A percentile compares a stretch with the other conserved stretches of the same genome.
phyloP scores from a whole-genome alignment of 768 basidiomycete genomes.

The Cubamyces sp. region DNA sequence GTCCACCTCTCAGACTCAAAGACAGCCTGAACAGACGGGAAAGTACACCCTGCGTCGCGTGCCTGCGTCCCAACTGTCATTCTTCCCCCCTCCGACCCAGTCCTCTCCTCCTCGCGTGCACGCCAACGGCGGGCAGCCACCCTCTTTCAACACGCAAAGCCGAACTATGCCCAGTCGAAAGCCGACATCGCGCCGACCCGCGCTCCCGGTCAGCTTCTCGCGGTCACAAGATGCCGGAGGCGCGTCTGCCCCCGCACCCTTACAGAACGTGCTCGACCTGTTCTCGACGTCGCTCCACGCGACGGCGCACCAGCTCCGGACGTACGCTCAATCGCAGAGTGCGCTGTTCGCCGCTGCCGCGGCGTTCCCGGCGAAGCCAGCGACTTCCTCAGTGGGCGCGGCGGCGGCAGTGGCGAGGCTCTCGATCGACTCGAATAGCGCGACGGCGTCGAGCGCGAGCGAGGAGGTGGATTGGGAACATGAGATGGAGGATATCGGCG shows the following conservation, averaged over 20 bases:
- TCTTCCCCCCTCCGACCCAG: constrained; percentile 35
- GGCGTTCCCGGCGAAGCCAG: constrained; percentile 13
- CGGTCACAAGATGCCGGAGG: constrained; percentile 1
- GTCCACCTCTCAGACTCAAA: background rate
- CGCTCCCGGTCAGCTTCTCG: constrained; percentile 8
- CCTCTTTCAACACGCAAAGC: background rate
- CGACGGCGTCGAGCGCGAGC: constrained; percentile 30
- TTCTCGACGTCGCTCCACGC: constrained; percentile 16
- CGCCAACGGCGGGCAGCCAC: background rate
- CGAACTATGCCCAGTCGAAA: constrained; percentile 7
- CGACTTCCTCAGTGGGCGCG: constrained; percentile 1
- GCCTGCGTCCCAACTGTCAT: constrained; percentile 37
- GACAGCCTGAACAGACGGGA: background rate
- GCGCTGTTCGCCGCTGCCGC: constrained; percentile 19
- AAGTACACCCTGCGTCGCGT: constrained; percentile 34
- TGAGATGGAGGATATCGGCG: constrained; percentile 33
- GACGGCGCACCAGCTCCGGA: constrained; percentile 6
- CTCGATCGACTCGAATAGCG: constrained; percentile 33
- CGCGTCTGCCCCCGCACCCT: background rate
- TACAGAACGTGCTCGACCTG: constrained; percentile 14
- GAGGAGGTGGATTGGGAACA: constrained; percentile 36
- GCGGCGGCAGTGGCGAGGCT: constrained; percentile 17
- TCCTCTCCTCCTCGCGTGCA: background rate
- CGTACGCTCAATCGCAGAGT: constrained; percentile 21
- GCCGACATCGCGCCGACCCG: background rate